Evolutionary conservation across 257 asterid genomes (phyloP), one percentile per base, ranked within the genome.

Genomic region (Solanum bulbocastanum): DNA sequence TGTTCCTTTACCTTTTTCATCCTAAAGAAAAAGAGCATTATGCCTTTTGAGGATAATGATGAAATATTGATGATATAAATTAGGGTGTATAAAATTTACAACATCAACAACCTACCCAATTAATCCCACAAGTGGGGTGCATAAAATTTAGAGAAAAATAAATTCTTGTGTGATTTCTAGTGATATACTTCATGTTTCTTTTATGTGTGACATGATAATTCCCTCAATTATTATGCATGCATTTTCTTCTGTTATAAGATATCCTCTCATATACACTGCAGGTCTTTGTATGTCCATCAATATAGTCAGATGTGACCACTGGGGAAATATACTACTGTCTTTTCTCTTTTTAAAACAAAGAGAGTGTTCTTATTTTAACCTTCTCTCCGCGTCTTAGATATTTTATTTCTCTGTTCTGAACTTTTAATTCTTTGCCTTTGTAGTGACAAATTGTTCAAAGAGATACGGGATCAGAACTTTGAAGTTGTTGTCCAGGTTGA

Each of bases 401-500:
- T 78, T 78, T 14, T 27, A 42, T 42, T 78, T 78, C 65, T 78
- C 65, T 25, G 37, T 78, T 81, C 20, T 81, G 85, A 81, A 81
- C 56, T 46, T 5, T 49, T 6, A 30, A 44, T 44, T 44, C 30
- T 8, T 27, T 9, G 60, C 16, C 46, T 78, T 49, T 91, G 93
- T 89, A 97, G 99, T 88, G 99, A 97, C 98, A 97, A 97, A 90
- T 92, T 97, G 90, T 96, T 94, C 95, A 97, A 96, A 88, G 99
- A 97, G 96, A 96, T 91, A 78, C 95, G 99, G 87, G 99, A 97
- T 91, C 91, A 95, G 89, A 97, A 97, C 91, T 97, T 97, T 91
- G 99, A 96, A 97, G 98, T 96, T 81, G 99, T 96, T 87, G 94
- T 93, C 91, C 99, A 96, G 99, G 99, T 97, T 94, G 93, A 90